phyloP scores from a whole-genome alignment of 2,329 filamentous ascomycete genomes.

The Setomelanomma holmii region DNA sequence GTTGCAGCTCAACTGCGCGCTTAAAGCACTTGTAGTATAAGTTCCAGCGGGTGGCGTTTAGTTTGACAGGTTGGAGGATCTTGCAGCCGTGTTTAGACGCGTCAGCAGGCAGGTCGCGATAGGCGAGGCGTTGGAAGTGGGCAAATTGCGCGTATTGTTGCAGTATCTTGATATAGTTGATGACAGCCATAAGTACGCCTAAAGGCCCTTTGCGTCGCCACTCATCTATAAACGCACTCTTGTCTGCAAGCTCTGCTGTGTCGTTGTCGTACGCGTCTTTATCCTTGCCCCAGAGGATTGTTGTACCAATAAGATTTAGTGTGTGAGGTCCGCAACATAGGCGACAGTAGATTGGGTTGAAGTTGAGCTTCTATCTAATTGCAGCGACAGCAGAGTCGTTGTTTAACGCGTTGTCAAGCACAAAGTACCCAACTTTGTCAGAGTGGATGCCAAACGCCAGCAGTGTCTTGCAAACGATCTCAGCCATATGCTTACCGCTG shows the following conservation, averaged over 20 bases:
- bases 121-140: too few species aligned
- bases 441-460: too few species aligned
- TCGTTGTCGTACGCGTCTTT: background rate
- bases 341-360: background rate
- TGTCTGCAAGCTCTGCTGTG: background rate
- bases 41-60: background rate
- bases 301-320: conserved; percentile 1
- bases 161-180: conserved; percentile 4
- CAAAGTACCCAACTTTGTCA: too few species aligned
- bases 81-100: background rate
- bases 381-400: too few species aligned
- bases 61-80: background rate
- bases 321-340: background rate
- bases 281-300: too few species aligned
- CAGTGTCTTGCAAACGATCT: too few species aligned
- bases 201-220: background rate
- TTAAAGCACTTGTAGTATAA: background rate
- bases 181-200: conserved; percentile 2
- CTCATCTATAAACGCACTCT: background rate
- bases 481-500: too few species aligned
- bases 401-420: too few species aligned
- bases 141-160: too few species aligned
- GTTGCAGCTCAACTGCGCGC: background rate
- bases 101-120: too few species aligned
- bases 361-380: background rate